A percentile compares a stretch with the other conserved stretches of the same genome.
phyloP scores from a whole-genome alignment of 2,329 filamentous ascomycete genomes.

The Tolypocladium ophioglossoides region DNA sequence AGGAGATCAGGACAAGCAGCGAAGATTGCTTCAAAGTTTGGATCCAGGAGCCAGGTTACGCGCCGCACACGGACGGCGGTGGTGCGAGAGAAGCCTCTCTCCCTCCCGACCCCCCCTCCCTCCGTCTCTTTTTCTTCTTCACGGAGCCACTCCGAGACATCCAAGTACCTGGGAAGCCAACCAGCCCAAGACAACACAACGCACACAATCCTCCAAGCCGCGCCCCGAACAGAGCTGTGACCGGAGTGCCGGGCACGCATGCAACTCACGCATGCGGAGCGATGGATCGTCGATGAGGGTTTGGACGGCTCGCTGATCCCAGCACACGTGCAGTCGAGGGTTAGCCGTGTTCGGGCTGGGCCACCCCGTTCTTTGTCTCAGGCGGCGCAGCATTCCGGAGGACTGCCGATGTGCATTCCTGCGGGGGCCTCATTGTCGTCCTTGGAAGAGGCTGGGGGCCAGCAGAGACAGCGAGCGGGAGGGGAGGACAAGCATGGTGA shows the following conservation, averaged over 20 bases:
- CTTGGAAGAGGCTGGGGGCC: slow-evolving; percentile 18
- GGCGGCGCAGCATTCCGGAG: slow-evolving; percentile 21
- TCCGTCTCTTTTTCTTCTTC: background rate
- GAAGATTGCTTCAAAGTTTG: background rate
- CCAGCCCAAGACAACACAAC: background rate
- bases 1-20: background rate
- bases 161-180: slow-evolving; percentile 6
- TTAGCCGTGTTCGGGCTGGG: slow-evolving; percentile 13
- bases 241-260: slow-evolving; percentile 2
- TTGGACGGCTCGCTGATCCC: slow-evolving; percentile 4
- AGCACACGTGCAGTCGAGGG: slow-evolving; percentile 13
- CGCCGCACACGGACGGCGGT: background rate
- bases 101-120: background rate
- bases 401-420: slow-evolving; percentile 16
- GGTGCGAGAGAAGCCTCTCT: background rate
- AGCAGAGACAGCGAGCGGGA: background rate
- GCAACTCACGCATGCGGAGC: slow-evolving; percentile 7
- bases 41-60: background rate
- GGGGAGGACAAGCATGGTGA: background rate
- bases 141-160: slow-evolving; percentile 6
- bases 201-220: slow-evolving; percentile 1
- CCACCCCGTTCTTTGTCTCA: slow-evolving; percentile 26
- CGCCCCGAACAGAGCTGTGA: background rate
- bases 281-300: slow-evolving; percentile 5
- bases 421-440: slow-evolving; percentile 21